These are phyloP conservation scores for Beauveria pseudobassiana DNA, from an alignment of 2,329 filamentous ascomycete genomes.

Conservation along the genomic window DNA sequence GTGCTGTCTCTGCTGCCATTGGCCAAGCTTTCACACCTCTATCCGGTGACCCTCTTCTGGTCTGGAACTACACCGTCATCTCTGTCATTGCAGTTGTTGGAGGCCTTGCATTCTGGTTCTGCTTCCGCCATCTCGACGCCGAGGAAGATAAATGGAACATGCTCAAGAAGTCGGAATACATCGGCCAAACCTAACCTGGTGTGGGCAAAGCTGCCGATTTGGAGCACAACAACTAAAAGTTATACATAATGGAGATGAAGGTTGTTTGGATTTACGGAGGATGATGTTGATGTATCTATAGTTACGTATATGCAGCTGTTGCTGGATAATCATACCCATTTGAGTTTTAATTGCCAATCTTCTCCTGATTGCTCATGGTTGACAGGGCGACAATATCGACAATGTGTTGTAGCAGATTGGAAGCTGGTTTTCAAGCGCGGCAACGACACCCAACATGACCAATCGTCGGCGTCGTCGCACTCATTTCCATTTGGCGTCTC, in stretches of 20 bases:
- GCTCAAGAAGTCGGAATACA: constrained; percentile 38
- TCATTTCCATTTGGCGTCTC: not conserved
- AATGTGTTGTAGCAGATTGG: no score
- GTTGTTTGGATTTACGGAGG: not conserved
- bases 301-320: not conserved
- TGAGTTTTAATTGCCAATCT: not conserved
- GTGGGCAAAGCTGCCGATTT: constrained; percentile 17
- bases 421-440: no score
- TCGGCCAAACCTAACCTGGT: constrained; percentile 32
- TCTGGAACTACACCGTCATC: constrained; percentile 64
- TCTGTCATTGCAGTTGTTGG: constrained; percentile 56
- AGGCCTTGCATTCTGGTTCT: constrained; percentile 60
- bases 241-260: not conserved
- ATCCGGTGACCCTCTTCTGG: constrained; percentile 55
- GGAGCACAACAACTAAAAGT: constrained; percentile 1
- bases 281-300: constrained; percentile 8
- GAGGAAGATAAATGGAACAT: constrained; percentile 65
- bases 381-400: no score
- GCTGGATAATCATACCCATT: constrained; percentile 9
- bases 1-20: constrained; percentile 59
- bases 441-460: not conserved
- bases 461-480: not conserved
- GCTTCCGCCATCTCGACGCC: constrained; percentile 56
- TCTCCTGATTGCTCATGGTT: not conserved
- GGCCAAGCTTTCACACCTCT: constrained; percentile 61